Percentiles rank a stretch among this genome's conserved stretches.
These are phyloP conservation scores for Neurospora tetrasperma DNA, from an alignment of 495 filamentous ascomycete species.

Conservation along the genomic window DNA sequence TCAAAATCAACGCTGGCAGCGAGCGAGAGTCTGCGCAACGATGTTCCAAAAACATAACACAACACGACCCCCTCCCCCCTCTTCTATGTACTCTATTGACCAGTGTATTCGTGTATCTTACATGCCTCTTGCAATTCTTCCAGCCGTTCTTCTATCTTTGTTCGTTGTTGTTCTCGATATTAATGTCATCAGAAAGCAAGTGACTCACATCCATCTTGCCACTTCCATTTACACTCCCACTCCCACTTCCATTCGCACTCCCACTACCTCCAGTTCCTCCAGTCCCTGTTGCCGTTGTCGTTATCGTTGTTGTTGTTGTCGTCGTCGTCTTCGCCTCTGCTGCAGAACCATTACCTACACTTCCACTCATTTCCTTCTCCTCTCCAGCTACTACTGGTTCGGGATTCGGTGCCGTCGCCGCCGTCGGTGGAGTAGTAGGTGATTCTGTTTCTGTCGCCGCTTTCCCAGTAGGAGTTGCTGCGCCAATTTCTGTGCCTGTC, in stretches of 20 bases:
- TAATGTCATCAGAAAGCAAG: conserved; percentile 6
- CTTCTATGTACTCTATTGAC: not conserved
- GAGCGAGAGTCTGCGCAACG: not conserved
- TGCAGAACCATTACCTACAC: not conserved
- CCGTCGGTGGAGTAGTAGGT: not conserved
- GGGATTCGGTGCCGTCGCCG: not conserved
- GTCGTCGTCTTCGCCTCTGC: not conserved
- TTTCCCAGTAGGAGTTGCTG: not conserved
- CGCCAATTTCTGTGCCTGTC: not conserved
- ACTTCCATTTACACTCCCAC: not conserved
- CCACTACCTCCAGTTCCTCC: not conserved
- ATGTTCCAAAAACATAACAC: not conserved
- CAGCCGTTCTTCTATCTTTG: not conserved
- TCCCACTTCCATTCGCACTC: not conserved
- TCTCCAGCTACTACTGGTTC: not conserved
- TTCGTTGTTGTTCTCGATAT: not conserved
- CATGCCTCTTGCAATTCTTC: not conserved
- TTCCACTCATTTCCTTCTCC: not conserved
- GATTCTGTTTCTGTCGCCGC: not conserved
- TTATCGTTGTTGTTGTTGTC: not conserved
- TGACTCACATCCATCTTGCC: conserved; percentile 18
- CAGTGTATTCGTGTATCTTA: not conserved
- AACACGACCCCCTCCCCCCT: not conserved
- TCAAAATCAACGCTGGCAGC: not conserved
- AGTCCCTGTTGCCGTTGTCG: not conserved